Evolutionary conservation across 352 stramenopile species (phyloP).

Genomic region (Pythium rishiriense): DNA sequence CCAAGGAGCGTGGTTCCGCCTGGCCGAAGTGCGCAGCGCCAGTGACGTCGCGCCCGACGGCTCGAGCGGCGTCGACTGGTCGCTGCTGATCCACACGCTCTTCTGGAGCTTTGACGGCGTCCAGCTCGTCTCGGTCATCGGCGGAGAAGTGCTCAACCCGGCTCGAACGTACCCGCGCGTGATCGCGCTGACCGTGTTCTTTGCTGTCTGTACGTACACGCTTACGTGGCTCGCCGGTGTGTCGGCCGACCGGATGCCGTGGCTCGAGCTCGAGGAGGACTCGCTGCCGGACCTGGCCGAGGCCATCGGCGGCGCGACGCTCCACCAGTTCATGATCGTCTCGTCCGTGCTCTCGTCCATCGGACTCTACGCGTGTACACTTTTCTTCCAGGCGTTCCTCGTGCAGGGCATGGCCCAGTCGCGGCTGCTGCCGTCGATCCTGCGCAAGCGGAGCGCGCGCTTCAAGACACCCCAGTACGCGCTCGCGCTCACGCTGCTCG

Average conservation of each 20-base stretch:
- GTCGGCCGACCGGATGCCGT: neutral
- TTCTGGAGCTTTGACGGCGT: conserved; percentile 95
- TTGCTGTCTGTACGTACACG: conserved; percentile 40
- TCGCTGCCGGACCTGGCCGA: conserved; percentile 4
- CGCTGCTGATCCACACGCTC: conserved; percentile 87
- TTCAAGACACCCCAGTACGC: conserved; percentile 25
- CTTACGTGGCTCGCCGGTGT: conserved; percentile 13
- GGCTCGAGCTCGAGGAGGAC: conserved; percentile 4
- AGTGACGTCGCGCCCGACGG: neutral
- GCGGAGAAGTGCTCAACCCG: conserved; percentile 77
- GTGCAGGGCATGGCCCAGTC: conserved; percentile 56
- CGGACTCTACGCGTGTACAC: conserved; percentile 81
- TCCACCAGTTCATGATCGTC: conserved; percentile 51
- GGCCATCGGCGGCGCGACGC: conserved; percentile 57
- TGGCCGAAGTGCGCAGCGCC: neutral
- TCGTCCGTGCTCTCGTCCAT: conserved; percentile 51
- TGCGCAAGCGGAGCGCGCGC: conserved; percentile 40
- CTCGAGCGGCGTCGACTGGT: conserved; percentile 45
- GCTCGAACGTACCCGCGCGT: conserved; percentile 38
- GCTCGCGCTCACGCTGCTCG: conserved; percentile 3
- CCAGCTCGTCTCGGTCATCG: conserved; percentile 77
- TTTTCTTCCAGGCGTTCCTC: conserved; percentile 83
- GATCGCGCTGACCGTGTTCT: conserved; percentile 70
- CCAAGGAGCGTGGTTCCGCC: neutral
- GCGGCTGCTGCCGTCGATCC: conserved; percentile 66